phyloP scores from a whole-genome alignment of 164 flowering plant species.

The Buxus sempervirens region DNA sequence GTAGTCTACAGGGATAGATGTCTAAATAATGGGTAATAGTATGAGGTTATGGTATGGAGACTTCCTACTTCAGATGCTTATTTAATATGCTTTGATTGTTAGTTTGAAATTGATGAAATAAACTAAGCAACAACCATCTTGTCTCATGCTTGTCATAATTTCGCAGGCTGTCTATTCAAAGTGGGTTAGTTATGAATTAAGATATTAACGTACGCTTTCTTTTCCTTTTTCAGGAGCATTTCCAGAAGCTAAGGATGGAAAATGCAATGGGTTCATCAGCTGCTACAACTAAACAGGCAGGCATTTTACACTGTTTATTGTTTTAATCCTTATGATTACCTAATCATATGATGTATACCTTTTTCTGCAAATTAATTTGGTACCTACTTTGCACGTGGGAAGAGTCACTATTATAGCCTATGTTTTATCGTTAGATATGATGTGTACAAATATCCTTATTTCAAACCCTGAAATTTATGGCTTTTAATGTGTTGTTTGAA shows the following conservation, averaged over 20 bases:
- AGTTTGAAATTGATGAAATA: background rate
- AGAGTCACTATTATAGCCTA: too few species aligned
- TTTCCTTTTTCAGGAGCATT: constrained; percentile 68
- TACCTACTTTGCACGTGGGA: too few species aligned
- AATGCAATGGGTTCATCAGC: constrained; percentile 83
- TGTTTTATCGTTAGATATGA: too few species aligned
- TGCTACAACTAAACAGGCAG: constrained; percentile 96
- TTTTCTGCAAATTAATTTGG: too few species aligned
- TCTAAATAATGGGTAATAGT: background rate
- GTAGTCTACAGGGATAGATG: background rate
- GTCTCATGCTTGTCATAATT: background rate
- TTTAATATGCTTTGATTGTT: background rate
- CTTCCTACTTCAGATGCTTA: background rate
- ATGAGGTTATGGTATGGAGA: background rate
- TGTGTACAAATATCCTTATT: too few species aligned
- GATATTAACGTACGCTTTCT: background rate
- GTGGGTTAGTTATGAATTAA: background rate
- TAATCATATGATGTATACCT: too few species aligned
- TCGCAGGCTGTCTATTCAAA: background rate
- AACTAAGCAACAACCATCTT: background rate
- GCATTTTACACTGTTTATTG: constrained; percentile 25
- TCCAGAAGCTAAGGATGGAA: constrained; percentile 82
- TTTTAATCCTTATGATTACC: background rate
- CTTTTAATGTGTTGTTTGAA: too few species aligned
- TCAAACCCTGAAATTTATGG: too few species aligned